Evolutionary conservation across 176 grass and related monocot genomes (phyloP).

Genomic region (Melocanna baccifera): DNA sequence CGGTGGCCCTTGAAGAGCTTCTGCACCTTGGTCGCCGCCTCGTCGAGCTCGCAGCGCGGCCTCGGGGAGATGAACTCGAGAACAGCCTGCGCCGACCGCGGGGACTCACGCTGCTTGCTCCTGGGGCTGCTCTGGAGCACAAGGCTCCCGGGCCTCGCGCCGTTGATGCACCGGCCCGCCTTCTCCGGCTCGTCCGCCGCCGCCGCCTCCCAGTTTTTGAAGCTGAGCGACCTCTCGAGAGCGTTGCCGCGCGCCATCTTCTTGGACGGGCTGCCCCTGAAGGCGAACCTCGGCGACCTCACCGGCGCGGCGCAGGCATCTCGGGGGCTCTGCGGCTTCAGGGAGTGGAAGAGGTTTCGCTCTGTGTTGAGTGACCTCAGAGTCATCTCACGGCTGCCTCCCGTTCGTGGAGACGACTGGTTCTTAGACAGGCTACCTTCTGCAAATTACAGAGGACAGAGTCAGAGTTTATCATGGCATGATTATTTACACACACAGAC

Average conservation of each 20-base stretch:
- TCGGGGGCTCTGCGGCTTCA: constrained; percentile 25
- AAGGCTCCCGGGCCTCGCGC: constrained; percentile 31
- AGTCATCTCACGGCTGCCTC: constrained; percentile 13
- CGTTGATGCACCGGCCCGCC: constrained; percentile 27
- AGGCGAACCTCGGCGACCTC: constrained; percentile 43
- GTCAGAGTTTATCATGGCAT: not conserved
- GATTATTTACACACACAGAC: not conserved
- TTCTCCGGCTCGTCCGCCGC: not conserved
- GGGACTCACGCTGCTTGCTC: not conserved
- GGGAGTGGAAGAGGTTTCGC: constrained; percentile 33
- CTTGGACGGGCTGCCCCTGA: constrained; percentile 16
- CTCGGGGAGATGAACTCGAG: constrained; percentile 61
- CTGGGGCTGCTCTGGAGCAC: constrained; percentile 26
- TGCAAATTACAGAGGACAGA: not conserved
- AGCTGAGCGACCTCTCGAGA: constrained; percentile 73
- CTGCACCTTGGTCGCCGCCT: constrained; percentile 72
- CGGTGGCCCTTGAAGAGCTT: constrained; percentile 93
- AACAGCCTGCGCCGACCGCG: constrained; percentile 25
- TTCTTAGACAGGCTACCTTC: not conserved
- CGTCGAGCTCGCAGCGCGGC: constrained; percentile 60
- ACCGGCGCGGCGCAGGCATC: constrained; percentile 14
- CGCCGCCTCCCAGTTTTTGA: constrained; percentile 72
- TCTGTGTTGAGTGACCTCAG: constrained; percentile 51
- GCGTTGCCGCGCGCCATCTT: constrained; percentile 28
- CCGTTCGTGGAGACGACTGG: not conserved